Evolutionary conservation across 306 rosid species (phyloP), one percentile per base, ranked within the genome.

Genomic region (Parietaria judaica): DNA sequence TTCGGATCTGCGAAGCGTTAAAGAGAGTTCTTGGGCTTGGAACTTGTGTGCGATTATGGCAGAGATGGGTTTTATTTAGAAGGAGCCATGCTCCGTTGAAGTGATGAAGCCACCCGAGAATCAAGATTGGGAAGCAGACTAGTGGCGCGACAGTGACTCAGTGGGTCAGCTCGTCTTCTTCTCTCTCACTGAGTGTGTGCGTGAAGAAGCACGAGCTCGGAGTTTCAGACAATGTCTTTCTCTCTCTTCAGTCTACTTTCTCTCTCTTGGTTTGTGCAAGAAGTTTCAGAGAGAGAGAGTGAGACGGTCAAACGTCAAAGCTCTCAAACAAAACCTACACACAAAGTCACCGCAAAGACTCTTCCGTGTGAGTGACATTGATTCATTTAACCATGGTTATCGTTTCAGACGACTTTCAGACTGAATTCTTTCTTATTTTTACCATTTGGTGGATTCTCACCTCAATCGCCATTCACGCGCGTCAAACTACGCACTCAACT

Each of bases 1-100:
- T 41, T 54, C 54, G 70, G 70, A 66, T 66, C 70, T 66, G 61
- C 12, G 39, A 54, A 13, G 13, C 50, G 11, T 7, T 2, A 46
- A 46, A 46, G 50, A 46, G 13, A 7, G 13, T 46, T 46, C 50
- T 46, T 8, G 50, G 50, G 8, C 50, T 13, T 8, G 3, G 3
- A 46, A 46, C 50, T 13, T 46, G 50, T 7, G 13, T 46, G 50
- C 11, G 69, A 53, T 38, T 16, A 15, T 38, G 51, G 41, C n/a
- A 60, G 52, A 14, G 39, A 53, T 38, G 69, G 37, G n/a, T 14
- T 23, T 23, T 54, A 54, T 65, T 39, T 8, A 54, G 53, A 44
- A 43, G 14, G 17, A 52, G 60, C 17, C 34, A 63, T 41, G 34
- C 37, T 48, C 0, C 15, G 0, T 2, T 23, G 1, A 1, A 23